A percentile compares a stretch with the other conserved stretches of the same genome.
phyloP scores from a whole-genome alignment of 768 basidiomycete species.

The Lactarius sanguifluus region DNA sequence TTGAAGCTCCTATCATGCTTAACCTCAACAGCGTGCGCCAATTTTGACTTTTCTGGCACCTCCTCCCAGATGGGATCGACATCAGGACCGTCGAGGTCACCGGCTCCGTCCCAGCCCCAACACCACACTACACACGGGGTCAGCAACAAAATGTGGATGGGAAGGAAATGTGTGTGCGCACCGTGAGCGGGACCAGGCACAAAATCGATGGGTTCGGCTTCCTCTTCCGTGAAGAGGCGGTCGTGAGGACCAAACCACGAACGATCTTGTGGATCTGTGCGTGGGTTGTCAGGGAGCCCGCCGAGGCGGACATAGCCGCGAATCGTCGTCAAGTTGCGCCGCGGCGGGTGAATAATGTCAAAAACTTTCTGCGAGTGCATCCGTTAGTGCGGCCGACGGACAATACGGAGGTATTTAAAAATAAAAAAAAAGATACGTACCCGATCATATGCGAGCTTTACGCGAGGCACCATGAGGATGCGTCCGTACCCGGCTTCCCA shows the following conservation, averaged over 20 bases:
- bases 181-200: conserved; percentile 81
- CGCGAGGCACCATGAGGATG: conserved; percentile 96
- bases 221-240: conserved; percentile 86
- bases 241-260: conserved; percentile 98
- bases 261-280: conserved; percentile 96
- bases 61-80: conserved; percentile 97
- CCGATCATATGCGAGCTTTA: conserved; percentile 93
- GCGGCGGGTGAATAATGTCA: conserved; percentile 88
- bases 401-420: conserved; percentile 1
- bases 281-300: conserved; percentile 94
- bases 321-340: conserved; percentile 94
- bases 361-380: conserved; percentile 69
- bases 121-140: conserved; percentile 76
- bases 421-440: conserved; percentile 41
- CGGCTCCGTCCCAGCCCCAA: conserved; percentile 99
- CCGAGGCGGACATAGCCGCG: conserved; percentile 92
- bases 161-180: conserved; percentile 44
- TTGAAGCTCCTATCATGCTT: conserved; percentile 58
- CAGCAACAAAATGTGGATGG: not conserved
- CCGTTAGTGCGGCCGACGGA: not conserved
- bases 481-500: conserved; percentile 95
- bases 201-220: conserved; percentile 76
- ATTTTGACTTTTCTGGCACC: conserved; percentile 66
- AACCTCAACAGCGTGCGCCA: conserved; percentile 59
- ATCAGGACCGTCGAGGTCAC: conserved; percentile 95